Evolutionary conservation across 2,329 filamentous ascomycete species (phyloP), one percentile per base, ranked within the genome.

Genomic region (Knufia fluminis): DNA sequence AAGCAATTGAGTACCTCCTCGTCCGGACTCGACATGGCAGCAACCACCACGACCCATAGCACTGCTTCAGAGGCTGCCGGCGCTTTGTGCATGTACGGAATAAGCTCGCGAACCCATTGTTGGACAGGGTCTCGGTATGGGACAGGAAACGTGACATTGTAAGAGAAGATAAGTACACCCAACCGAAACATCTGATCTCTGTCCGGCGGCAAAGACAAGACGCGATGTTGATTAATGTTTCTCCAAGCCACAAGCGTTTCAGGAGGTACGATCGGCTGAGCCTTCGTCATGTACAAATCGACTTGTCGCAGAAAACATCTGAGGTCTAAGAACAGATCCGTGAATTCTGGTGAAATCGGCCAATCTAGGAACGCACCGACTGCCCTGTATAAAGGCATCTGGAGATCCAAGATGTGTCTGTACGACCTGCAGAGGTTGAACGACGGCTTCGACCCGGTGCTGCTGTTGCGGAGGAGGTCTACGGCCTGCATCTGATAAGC

Each of bases 351-450:
- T 7, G 28, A 31, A 14, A 31, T 31, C 28, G 7, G 7, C 7
- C 28, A 31, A 7, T 7, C 7, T 7, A 14, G 7, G 14, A 7
- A 31, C 7, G 33, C 9, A 14, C 33, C n/a, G 4, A 14, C 33
- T 36, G 33, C 9, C n/a, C 33, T 14, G n/a, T 36, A 36, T n/a
- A 36, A 4, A 6, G 33, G 33, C 33, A 36, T 36, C n/a, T 36
- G 33, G 6, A 36, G 14, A 17, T 6, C n/a, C 33, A 36, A 17
- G 6, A 36, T 36, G 7, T 36, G 33, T 6, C 16, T 36, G 33
- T 36, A 36, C 16, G 33, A 36, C n/a, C n/a, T 36, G 33, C 33
- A 36, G 16, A 36, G 33, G 33, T 36, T 36, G 33, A 36, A 36
- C 33, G 16, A 14, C 6, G 33, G n/a, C 33, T 36, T 36, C 16